These are phyloP conservation scores for Isabelozyma heimii DNA, from an alignment of 805 yeast species.

Conservation along the genomic window DNA sequence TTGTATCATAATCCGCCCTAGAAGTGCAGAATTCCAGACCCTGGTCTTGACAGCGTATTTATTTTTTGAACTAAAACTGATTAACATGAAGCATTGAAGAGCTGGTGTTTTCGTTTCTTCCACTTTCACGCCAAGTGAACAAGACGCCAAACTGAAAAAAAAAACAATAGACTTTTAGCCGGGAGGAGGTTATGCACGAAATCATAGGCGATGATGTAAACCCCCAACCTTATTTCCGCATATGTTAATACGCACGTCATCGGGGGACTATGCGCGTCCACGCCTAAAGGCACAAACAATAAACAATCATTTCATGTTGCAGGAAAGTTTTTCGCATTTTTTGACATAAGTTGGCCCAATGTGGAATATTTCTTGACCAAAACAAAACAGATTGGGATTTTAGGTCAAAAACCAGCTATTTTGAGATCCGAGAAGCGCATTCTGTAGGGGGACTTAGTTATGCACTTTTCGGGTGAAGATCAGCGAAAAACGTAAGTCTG, in stretches of 20 bases:
- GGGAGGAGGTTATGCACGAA: not conserved
- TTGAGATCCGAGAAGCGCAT: not conserved
- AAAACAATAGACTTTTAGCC: too few species aligned
- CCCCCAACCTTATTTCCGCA: not conserved
- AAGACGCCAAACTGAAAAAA: too few species aligned
- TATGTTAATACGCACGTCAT: not conserved
- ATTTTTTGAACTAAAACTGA: too few species aligned
- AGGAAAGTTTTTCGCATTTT: not conserved
- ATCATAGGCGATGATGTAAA: not conserved
- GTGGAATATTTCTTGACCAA: not conserved
- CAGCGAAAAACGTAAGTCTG: too few species aligned
- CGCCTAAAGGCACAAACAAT: not conserved
- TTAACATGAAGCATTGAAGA: too few species aligned
- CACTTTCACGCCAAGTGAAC: too few species aligned
- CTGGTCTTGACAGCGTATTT: too few species aligned
- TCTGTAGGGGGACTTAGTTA: not conserved
- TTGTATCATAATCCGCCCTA: too few species aligned
- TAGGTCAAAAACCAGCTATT: not conserved
- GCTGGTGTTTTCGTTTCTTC: too few species aligned
- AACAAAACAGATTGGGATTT: not conserved
- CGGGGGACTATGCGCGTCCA: not conserved
- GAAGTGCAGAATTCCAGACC: too few species aligned
- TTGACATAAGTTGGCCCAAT: not conserved
- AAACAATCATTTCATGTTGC: not conserved
- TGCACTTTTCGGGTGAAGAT: too few species aligned